Evolutionary conservation across 768 basidiomycete genomes (phyloP).

Genomic region (Leccinum olivaceopallidum): DNA sequence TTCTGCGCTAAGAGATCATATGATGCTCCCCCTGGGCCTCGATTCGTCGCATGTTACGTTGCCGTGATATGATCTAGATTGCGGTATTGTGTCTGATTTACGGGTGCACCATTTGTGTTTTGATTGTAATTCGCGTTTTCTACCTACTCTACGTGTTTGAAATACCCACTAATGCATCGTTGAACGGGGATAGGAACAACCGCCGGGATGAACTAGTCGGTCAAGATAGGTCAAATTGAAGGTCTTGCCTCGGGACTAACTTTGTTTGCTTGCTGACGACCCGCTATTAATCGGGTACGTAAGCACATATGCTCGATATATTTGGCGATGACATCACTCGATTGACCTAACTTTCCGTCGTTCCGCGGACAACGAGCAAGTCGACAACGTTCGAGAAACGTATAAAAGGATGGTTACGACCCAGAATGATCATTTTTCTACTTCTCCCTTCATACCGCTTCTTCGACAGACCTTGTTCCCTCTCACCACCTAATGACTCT

Average conservation of each 20-base stretch:
- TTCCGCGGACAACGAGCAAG: no score
- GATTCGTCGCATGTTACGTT: slow-evolving; percentile 29
- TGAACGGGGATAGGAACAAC: not conserved
- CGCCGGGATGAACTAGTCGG: not conserved
- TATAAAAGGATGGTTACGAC: not conserved
- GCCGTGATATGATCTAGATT: slow-evolving; percentile 10
- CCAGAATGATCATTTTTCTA: not conserved
- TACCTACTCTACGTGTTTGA: not conserved
- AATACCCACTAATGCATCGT: not conserved
- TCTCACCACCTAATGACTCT: not conserved
- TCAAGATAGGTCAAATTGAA: not conserved
- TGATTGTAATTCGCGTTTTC: not conserved
- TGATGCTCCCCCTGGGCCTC: slow-evolving; percentile 60
- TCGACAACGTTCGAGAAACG: not conserved
- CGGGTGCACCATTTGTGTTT: not conserved
- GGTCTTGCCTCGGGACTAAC: not conserved
- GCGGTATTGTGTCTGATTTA: not conserved
- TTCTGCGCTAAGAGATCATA: slow-evolving; percentile 45
- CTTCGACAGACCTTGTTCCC: not conserved
- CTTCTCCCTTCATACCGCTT: not conserved
- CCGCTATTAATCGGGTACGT: not conserved
- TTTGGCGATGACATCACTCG: slow-evolving; percentile 5
- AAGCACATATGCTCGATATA: not conserved
- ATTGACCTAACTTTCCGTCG: not conserved
- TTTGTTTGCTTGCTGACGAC: not conserved